Evolutionary conservation across 2,329 filamentous ascomycete genomes (phyloP).

Genomic region (Penicillium sp.): DNA sequence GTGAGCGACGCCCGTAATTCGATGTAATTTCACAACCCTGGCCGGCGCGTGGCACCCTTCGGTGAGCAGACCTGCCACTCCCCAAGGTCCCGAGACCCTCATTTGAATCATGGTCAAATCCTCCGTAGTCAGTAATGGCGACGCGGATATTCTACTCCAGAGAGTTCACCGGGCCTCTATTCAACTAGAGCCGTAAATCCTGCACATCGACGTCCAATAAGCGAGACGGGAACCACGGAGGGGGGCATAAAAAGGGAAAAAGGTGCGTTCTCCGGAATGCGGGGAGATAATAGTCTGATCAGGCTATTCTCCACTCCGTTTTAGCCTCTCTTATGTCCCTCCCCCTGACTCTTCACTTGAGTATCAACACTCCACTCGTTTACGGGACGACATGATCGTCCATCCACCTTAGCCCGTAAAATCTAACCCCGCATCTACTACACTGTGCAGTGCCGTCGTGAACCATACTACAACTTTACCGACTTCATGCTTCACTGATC

Average conservation of each 20-base stretch:
- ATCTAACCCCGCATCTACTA: neutral
- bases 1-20: constrained; percentile 12
- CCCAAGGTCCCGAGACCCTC: neutral
- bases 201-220: constrained; percentile 11
- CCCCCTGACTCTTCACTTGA: constrained; percentile 3
- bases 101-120: constrained; percentile 8
- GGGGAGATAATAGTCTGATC: constrained; percentile 20
- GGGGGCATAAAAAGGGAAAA: neutral
- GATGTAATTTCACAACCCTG: constrained; percentile 8
- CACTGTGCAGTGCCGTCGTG: neutral
- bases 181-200: constrained; percentile 5
- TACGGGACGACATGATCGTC: neutral
- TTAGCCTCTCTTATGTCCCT: constrained; percentile 5
- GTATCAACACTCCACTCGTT: neutral
- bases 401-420: neutral
- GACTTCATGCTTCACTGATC: constrained; percentile 5
- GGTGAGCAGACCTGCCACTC: constrained; percentile 5
- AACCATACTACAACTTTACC: neutral
- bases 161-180: neutral
- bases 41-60: constrained; percentile 15
- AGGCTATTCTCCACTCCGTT: constrained; percentile 9
- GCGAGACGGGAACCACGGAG: constrained; percentile 14
- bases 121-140: constrained; percentile 7
- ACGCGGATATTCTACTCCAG: neutral
- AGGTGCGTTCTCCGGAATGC: constrained; percentile 16